Evolutionary conservation across 495 filamentous ascomycete genomes (phyloP).

Genomic region (Beverwykella pulmonaria): DNA sequence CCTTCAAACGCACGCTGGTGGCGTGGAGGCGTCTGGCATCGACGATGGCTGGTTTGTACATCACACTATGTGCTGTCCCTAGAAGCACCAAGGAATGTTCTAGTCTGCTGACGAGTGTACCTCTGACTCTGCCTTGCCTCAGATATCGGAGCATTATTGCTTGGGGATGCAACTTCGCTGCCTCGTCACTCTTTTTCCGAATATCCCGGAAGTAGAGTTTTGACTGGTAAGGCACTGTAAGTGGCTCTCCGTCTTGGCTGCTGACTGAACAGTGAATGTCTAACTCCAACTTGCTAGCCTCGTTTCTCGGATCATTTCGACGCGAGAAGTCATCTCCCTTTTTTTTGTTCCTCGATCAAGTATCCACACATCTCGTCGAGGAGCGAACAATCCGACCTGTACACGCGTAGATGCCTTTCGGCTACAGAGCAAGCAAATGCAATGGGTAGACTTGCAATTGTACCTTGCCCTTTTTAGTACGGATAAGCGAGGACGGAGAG

Average conservation of each 20-base stretch:
- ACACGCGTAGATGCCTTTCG: too few relatives aligned
- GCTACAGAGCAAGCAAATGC: background rate
- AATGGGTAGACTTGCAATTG: background rate
- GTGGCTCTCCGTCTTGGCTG: background rate
- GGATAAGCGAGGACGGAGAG: background rate
- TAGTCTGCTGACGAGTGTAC: background rate
- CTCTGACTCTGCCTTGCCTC: background rate
- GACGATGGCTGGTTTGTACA: background rate
- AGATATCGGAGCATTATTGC: background rate
- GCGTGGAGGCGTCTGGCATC: background rate
- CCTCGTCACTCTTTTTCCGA: background rate
- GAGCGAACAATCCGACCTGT: too few relatives aligned
- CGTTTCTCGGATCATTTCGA: too few relatives aligned
- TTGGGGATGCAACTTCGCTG: background rate
- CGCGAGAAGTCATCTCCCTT: background rate
- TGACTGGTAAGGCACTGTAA: too few relatives aligned
- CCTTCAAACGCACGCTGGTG: too few relatives aligned
- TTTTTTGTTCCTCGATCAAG: background rate
- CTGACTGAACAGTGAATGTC: background rate
- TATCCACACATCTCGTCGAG: background rate
- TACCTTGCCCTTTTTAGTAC: background rate
- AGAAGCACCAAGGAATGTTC: background rate
- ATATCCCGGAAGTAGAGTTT: background rate
- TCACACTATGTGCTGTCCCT: background rate
- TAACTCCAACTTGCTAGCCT: too few relatives aligned